Base-by-base conservation (phyloP, 768 basidiomycete genomes). In the Tylopilus balloui region DNA sequence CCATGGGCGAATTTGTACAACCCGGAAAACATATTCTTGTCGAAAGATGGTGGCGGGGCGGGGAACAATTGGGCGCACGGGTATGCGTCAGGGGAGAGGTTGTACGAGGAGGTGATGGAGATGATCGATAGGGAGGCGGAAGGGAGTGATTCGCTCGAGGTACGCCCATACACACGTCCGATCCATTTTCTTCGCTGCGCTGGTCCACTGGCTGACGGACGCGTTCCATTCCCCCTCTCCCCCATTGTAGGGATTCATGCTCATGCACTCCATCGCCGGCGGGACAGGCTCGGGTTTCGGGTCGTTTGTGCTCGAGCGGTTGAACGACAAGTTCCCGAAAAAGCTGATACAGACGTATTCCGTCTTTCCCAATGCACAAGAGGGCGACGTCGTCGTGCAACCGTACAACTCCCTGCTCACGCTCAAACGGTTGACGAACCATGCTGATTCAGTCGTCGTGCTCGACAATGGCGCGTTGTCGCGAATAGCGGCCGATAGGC, bases 31-130 rank as follows among this genome's bases (percentile, higher is more conserved):
- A 95, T 98, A 32, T 98, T 90, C 62, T 75, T 94, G 20, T 92
- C 90, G 2, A 90, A 94, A 69, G 93, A 95, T 62, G 96, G 96
- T 5, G 94, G 96, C n/a, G 96, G 96, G 28, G 96, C 96, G 12
- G 96, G 96, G 15, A 99, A 99, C 62, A 98, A 97, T 64, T 98
- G 95, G 92, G 95, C 95, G 0, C 91, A 93, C 58, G 95, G 95
- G 13, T 94, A 94, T 63, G 78, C 84, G 8, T 80, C 86, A 6
- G 96, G 94, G 46, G 95, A 98, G 70, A 76, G 78, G 52, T 78
- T 92, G 53, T 96, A 95, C 64, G 94, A 97, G 60, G 95, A 97
- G 56, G 81, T 97, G 50, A 93, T 98, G 83, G 95, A 99, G 68
- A 97, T 99, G 93, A 81, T 99, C 48, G 95, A 98, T 65, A 80